These are phyloP conservation scores for Diversispora eburnea DNA, from an alignment of 192 early-diverging fungal species.

Conservation along the genomic window DNA sequence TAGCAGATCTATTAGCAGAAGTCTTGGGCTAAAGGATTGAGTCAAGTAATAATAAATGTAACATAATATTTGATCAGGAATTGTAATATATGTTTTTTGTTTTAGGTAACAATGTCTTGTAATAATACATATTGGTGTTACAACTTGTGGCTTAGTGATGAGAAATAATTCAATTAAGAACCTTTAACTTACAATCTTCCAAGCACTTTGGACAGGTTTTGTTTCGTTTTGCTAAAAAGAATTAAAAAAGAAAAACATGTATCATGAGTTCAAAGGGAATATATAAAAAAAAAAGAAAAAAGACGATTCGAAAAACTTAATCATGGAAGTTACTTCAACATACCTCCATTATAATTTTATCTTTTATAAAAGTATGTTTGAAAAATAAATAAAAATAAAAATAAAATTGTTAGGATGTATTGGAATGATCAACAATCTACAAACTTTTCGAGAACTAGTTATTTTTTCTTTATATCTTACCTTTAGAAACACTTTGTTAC, in stretches of 20 bases:
- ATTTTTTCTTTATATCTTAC: slow-evolving; percentile 13
- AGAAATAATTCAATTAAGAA: neutral
- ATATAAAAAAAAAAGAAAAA: neutral
- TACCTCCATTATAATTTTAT: slow-evolving; percentile 26
- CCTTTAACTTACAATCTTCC: slow-evolving; percentile 23
- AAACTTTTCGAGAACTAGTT: neutral
- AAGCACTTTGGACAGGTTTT: slow-evolving; percentile 19
- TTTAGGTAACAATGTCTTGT: no score
- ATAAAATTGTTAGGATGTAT: neutral
- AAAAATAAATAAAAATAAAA: neutral
- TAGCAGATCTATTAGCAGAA: slow-evolving; percentile 18
- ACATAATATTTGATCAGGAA: neutral
- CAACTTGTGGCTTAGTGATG: slow-evolving; percentile 13
- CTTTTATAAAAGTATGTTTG: neutral
- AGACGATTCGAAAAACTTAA: neutral
- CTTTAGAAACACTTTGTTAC: slow-evolving; percentile 27
- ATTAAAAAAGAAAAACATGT: neutral
- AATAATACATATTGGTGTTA: slow-evolving; percentile 7
- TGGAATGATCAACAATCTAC: neutral
- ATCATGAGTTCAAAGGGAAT: neutral
- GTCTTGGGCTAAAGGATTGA: slow-evolving; percentile 12
- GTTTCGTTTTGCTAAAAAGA: slow-evolving; percentile 6
- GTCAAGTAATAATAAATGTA: neutral
- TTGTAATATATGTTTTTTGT: neutral
- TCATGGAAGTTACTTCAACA: neutral